These are phyloP conservation scores for Gymnopus androsaceus DNA, from an alignment of 1,284 basidiomycete species.

Conservation along the genomic window DNA sequence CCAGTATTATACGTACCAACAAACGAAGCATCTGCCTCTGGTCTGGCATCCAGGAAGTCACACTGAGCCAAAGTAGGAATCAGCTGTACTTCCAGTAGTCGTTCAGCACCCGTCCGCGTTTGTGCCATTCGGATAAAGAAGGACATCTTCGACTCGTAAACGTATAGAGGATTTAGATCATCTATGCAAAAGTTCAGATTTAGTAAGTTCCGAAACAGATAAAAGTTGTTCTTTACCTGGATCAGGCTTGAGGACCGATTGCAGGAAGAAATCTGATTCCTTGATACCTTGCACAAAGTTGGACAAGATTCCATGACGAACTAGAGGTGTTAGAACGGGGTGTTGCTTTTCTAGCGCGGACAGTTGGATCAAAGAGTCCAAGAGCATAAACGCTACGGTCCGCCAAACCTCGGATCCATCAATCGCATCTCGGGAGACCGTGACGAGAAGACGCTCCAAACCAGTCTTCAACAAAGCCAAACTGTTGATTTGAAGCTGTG, in stretches of 20 bases:
- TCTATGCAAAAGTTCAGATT: conserved; percentile 44
- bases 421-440: conserved; percentile 88
- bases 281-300: conserved; percentile 86
- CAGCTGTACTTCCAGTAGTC: conserved; percentile 79
- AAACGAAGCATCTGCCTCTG: conserved; percentile 80
- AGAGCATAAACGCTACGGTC: conserved; percentile 86
- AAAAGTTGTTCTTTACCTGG: conserved; percentile 59
- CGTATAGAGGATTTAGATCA: conserved; percentile 89
- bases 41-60: conserved; percentile 83
- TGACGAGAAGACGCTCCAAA: conserved; percentile 74
- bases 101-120: conserved; percentile 81
- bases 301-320: conserved; percentile 77
- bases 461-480: conserved; percentile 62
- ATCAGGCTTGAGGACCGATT: conserved; percentile 84
- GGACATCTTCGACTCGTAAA: conserved; percentile 94
- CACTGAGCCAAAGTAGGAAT: conserved; percentile 83
- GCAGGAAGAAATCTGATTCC: conserved; percentile 80
- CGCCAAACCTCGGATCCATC: conserved; percentile 97
- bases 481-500: conserved; percentile 61
- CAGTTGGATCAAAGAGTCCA: conserved; percentile 76
- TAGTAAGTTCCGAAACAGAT: conserved; percentile 8
- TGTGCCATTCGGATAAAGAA: conserved; percentile 85
- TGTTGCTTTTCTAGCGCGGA: conserved; percentile 67
- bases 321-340: conserved; percentile 59
- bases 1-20: conserved; percentile 61